Percentiles rank a stretch among this genome's conserved stretches.
These are phyloP conservation scores for Aspergillus pseudotamarii DNA, from an alignment of 2,329 filamentous ascomycete genomes.

Conservation along the genomic window DNA sequence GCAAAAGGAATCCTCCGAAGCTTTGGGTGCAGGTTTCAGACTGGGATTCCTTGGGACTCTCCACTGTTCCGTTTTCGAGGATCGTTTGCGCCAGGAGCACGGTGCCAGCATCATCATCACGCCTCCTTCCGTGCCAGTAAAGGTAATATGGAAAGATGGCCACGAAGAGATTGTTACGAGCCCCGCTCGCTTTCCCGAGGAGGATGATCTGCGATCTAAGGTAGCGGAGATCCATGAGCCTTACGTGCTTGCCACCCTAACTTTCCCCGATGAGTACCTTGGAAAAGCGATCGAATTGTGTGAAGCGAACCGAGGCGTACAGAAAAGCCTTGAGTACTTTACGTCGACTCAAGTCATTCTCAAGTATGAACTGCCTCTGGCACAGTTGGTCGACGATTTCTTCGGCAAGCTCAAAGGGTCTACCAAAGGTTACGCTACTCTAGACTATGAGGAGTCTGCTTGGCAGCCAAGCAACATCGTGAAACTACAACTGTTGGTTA, in stretches of 20 bases:
- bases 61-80: slow-evolving; percentile 98
- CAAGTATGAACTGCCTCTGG: slow-evolving; percentile 85
- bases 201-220: slow-evolving; percentile 57
- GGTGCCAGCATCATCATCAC: slow-evolving; percentile 96
- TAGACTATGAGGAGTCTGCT: slow-evolving; percentile 95
- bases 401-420: slow-evolving; percentile 94
- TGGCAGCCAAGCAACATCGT: slow-evolving; percentile 79
- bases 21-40: slow-evolving; percentile 89
- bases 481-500: slow-evolving; percentile 91
- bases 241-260: slow-evolving; percentile 81
- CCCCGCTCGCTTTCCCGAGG: slow-evolving; percentile 84
- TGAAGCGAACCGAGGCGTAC: slow-evolving; percentile 83
- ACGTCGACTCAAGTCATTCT: slow-evolving; percentile 90
- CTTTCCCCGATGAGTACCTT: slow-evolving; percentile 89
- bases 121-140: slow-evolving; percentile 90
- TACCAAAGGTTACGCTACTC: slow-evolving; percentile 91
- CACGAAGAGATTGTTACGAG: slow-evolving; percentile 78
- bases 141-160: slow-evolving; percentile 78
- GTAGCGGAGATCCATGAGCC: slow-evolving; percentile 69
- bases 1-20: slow-evolving; percentile 92
- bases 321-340: slow-evolving; percentile 88
- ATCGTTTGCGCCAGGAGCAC: slow-evolving; percentile 90
- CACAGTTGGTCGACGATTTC: slow-evolving; percentile 92
- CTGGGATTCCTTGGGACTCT: slow-evolving; percentile 94
- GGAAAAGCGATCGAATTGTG: slow-evolving; percentile 95